phyloP scores from a whole-genome alignment of 805 yeast species.

The Starmerella geochares region DNA sequence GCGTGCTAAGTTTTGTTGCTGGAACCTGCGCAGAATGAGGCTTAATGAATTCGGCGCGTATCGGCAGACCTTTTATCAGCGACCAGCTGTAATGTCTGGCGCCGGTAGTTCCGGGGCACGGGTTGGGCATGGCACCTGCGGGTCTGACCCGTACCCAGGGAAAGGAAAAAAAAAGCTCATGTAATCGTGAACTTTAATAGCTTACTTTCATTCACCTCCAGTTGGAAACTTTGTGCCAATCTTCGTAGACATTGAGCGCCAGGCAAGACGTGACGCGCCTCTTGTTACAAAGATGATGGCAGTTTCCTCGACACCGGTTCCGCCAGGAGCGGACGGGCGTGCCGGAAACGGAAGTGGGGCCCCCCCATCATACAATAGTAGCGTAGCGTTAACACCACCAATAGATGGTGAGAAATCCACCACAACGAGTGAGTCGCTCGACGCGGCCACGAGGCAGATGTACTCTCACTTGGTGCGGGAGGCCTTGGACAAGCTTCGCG shows the following conservation, averaged over 20 bases:
- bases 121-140: background rate
- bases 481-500: constrained; percentile 9
- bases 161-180: background rate
- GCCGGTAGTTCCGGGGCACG: background rate
- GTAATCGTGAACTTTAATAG: background rate
- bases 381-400: constrained; percentile 11
- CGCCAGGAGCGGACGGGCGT: constrained; percentile 6
- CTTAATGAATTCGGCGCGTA: no score
- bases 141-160: background rate
- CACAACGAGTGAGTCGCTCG: background rate
- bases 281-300: constrained; percentile 13
- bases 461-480: constrained; percentile 13
- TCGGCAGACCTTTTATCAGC: no score
- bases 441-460: constrained; percentile 4
- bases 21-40: no score
- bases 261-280: background rate
- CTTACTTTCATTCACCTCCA: constrained; percentile 8
- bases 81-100: no score
- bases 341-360: constrained; percentile 3
- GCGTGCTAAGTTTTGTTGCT: no score
- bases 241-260: background rate
- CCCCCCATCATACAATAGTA: constrained; percentile 8
- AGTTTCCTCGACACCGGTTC: constrained; percentile 7
- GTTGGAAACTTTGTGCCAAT: background rate
- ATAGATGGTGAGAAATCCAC: constrained; percentile 5